Conservation (phyloP, 148 eudicot genomes). For the Heliosperma pusillum region DNA sequence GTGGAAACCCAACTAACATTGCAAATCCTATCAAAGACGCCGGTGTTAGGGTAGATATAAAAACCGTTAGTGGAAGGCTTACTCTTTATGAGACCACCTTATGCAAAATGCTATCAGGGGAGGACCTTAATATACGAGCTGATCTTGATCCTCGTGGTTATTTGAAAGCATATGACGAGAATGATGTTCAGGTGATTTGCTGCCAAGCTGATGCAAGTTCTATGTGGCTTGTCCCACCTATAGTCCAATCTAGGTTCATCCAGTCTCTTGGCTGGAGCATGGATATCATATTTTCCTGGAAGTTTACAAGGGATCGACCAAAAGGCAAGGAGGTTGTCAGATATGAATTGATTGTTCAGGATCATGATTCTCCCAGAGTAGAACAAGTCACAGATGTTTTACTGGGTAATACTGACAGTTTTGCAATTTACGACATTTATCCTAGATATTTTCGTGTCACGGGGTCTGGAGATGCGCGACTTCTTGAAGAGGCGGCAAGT, state of each 20-base stretch:
- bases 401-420: slow-evolving; percentile 61
- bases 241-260: slow-evolving; percentile 58
- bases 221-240: slow-evolving; percentile 82
- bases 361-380: slow-evolving; percentile 46
- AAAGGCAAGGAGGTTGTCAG: slow-evolving; percentile 88
- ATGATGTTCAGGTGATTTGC: slow-evolving; percentile 82
- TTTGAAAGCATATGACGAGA: slow-evolving; percentile 55
- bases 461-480: slow-evolving; percentile 91
- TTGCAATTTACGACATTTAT: slow-evolving; percentile 57
- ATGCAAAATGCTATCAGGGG: slow-evolving; percentile 63
- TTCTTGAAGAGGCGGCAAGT: slow-evolving; percentile 75
- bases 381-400: slow-evolving; percentile 64
- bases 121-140: slow-evolving; percentile 35
- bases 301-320: slow-evolving; percentile 77
- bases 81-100: slow-evolving; percentile 73
- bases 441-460: slow-evolving; percentile 85
- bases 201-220: slow-evolving; percentile 90
- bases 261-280: slow-evolving; percentile 48
- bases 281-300: slow-evolving; percentile 72
- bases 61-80: slow-evolving; percentile 73
- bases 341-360: slow-evolving; percentile 50
- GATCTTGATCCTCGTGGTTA: slow-evolving; percentile 58
- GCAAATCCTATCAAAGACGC: slow-evolving; percentile 94
- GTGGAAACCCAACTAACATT: slow-evolving; percentile 96
- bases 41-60: slow-evolving; percentile 78